Evolutionary conservation across 2,329 filamentous ascomycete species (phyloP).

Genomic region (Thielaviopsis musarum): DNA sequence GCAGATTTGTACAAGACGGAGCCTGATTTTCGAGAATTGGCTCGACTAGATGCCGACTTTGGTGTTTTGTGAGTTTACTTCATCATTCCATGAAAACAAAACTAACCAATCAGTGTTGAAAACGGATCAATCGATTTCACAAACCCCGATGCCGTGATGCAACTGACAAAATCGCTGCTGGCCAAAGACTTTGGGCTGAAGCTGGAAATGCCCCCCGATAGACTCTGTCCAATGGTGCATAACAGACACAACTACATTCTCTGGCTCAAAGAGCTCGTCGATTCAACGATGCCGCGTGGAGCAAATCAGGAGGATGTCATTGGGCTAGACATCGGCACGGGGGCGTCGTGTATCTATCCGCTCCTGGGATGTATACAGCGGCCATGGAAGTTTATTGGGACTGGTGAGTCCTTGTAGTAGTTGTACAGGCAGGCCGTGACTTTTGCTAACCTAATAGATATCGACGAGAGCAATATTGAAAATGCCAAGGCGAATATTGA

Average conservation of each 20-base stretch:
- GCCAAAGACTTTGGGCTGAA: slow-evolving; percentile 56
- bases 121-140: slow-evolving; percentile 57
- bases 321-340: slow-evolving; percentile 78
- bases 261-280: slow-evolving; percentile 71
- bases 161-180: slow-evolving; percentile 64
- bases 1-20: slow-evolving; percentile 24
- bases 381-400: slow-evolving; percentile 58
- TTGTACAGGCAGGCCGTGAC: background rate
- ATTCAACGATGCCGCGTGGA: slow-evolving; percentile 43
- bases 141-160: slow-evolving; percentile 59
- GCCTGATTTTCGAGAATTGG: slow-evolving; percentile 28
- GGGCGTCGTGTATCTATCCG: slow-evolving; percentile 82
- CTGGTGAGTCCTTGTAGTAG: slow-evolving; percentile 22
- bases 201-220: slow-evolving; percentile 55
- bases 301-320: slow-evolving; percentile 30
- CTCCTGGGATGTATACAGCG: slow-evolving; percentile 58
- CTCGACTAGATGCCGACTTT: slow-evolving; percentile 25
- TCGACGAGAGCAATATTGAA: slow-evolving; percentile 52
- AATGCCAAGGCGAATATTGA: slow-evolving; percentile 52
- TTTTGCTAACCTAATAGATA: slow-evolving; percentile 32
- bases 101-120: slow-evolving; percentile 18
- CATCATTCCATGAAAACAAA: background rate
- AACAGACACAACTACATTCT: slow-evolving; percentile 75
- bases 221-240: slow-evolving; percentile 67
- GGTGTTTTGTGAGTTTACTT: slow-evolving; percentile 21